These are phyloP conservation scores for Musa troglodytarum DNA, from an alignment of 176 grass and related monocot genomes.

Conservation along the genomic window DNA sequence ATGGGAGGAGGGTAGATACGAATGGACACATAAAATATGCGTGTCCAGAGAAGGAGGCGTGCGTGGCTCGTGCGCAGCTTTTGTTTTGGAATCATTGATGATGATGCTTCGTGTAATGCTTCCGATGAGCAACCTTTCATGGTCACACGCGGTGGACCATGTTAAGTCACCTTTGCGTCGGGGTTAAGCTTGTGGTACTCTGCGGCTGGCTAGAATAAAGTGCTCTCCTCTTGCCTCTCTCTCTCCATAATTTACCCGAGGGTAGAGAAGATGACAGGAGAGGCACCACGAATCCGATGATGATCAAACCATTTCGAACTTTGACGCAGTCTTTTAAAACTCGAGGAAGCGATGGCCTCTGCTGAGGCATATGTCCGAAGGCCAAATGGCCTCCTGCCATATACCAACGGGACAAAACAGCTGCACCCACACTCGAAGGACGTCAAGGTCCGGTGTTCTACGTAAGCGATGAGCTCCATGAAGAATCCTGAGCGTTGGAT, in stretches of 20 bases:
- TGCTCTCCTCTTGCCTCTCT: not conserved
- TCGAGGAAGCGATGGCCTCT: not conserved
- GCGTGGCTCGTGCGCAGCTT: not conserved
- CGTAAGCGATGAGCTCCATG: not conserved
- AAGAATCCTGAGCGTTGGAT: not conserved
- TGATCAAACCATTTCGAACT: not conserved
- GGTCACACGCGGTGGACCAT: slow-evolving; percentile 1
- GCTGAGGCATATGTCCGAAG: not conserved
- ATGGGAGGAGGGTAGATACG: not conserved
- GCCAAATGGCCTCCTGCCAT: not conserved
- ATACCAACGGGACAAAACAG: not conserved
- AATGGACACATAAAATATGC: too few relatives aligned
- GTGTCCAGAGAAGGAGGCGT: not conserved
- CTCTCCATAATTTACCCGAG: not conserved
- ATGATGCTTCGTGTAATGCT: not conserved
- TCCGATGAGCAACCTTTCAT: not conserved
- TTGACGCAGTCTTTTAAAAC: not conserved
- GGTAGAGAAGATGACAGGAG: not conserved
- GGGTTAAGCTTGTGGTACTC: slow-evolving; percentile 9
- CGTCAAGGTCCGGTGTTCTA: not conserved
- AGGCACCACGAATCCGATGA: not conserved
- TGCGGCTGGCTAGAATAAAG: slow-evolving; percentile 8
- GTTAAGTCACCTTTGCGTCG: slow-evolving; percentile 17
- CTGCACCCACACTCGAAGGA: too few relatives aligned
- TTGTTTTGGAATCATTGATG: not conserved